These are phyloP conservation scores for Neocatenulostroma microsporum DNA, from an alignment of 2,329 filamentous ascomycete genomes.

Conservation along the genomic window DNA sequence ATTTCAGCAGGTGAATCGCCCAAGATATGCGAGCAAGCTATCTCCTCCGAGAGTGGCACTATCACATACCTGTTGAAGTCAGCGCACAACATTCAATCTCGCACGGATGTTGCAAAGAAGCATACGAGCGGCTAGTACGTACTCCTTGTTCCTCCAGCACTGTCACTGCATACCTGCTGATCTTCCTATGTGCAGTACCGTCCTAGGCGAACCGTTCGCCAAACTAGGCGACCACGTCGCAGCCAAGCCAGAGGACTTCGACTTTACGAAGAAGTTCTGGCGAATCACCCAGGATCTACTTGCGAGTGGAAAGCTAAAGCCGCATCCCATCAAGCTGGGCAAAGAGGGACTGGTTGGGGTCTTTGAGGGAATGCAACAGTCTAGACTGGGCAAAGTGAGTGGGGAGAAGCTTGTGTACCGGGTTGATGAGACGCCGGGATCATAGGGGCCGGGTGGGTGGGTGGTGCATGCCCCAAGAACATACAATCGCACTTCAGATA, in stretches of 20 bases:
- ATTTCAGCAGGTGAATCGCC: conserved; percentile 16
- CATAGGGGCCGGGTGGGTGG: too few species aligned
- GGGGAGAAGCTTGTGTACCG: conserved; percentile 43
- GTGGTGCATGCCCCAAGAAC: too few species aligned
- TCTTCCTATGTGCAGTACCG: too few species aligned
- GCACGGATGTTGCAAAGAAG: conserved; percentile 12
- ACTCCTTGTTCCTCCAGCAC: too few species aligned
- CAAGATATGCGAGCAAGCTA: conserved; percentile 20
- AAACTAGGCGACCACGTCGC: conserved; percentile 16
- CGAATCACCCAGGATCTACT: conserved; percentile 34
- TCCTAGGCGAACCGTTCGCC: conserved; percentile 19
- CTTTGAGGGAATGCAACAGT: conserved; percentile 36
- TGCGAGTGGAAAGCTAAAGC: conserved; percentile 37
- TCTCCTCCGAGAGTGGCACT: conserved; percentile 18
- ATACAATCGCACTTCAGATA: too few species aligned
- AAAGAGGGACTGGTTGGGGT: conserved; percentile 38
- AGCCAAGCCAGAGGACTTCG: conserved; percentile 30
- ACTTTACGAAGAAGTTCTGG: conserved; percentile 38
- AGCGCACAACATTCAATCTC: conserved; percentile 18
- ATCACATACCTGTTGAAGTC: conserved; percentile 15
- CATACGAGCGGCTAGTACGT: conserved; percentile 18
- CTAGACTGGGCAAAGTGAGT: conserved; percentile 40
- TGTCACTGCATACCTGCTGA: too few species aligned
- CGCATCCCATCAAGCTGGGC: conserved; percentile 37
- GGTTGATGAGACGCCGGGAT: too few species aligned